phyloP scores from a whole-genome alignment of 225 moss, liverwort and hornwort species.

The Anthoceros angustus region DNA sequence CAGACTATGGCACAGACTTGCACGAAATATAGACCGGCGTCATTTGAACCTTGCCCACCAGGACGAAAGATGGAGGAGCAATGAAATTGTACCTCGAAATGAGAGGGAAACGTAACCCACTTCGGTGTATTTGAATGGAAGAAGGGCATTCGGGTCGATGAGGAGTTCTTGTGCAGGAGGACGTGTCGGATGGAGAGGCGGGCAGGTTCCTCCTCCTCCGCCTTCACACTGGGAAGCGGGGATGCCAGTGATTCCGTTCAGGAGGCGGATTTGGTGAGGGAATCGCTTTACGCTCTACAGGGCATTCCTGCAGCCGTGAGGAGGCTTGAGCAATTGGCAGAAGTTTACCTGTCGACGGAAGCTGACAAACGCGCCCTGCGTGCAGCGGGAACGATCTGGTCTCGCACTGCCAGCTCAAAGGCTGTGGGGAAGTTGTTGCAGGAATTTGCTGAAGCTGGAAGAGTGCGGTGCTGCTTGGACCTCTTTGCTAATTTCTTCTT shows the following conservation, averaged over 20 bases:
- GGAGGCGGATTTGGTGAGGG: conserved; percentile 78
- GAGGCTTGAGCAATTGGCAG: conserved; percentile 68
- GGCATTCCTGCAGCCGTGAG: conserved; percentile 73
- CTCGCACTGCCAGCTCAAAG: conserved; percentile 56
- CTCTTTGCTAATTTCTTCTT: conserved; percentile 63
- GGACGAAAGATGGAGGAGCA: too few species aligned
- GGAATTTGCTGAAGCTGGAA: conserved; percentile 72
- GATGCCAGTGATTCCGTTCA: conserved; percentile 15
- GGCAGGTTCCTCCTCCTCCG: too few species aligned
- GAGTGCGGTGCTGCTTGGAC: conserved; percentile 65
- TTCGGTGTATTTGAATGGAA: too few species aligned
- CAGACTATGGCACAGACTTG: too few species aligned
- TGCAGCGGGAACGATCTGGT: conserved; percentile 48
- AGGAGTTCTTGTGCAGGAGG: too few species aligned
- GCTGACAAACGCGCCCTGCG: conserved; percentile 54
- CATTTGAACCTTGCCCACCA: too few species aligned
- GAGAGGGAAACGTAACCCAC: too few species aligned
- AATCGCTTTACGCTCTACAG: conserved; percentile 79
- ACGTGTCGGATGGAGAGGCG: too few species aligned
- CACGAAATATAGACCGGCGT: too few species aligned
- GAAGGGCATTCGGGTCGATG: too few species aligned
- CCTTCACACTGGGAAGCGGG: background rate
- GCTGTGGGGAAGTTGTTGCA: conserved; percentile 71
- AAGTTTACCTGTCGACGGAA: conserved; percentile 37
- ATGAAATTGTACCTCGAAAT: too few species aligned